Percentiles rank a stretch among this genome's conserved stretches.
These are phyloP conservation scores for Hyaloraphidium curvatum DNA, from an alignment of 192 early-diverging fungal genomes.

Conservation along the genomic window DNA sequence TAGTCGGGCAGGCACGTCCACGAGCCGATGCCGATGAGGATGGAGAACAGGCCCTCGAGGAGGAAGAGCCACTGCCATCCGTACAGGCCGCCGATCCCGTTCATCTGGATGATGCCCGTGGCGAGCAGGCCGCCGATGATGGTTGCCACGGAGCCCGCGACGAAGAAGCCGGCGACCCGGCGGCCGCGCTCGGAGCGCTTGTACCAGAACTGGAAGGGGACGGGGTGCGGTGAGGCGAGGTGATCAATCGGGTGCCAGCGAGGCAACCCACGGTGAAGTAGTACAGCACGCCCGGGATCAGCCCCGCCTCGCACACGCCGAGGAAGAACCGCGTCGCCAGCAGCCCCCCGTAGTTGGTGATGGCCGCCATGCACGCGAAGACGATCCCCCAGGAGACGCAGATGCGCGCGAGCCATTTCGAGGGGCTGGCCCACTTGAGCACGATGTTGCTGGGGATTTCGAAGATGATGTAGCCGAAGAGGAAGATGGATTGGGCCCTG, in stretches of 20 bases:
- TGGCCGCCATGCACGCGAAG: constrained; percentile 32
- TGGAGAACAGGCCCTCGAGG: neutral
- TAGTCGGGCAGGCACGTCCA: neutral
- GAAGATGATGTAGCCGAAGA: too few relatives aligned
- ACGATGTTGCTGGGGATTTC: constrained; percentile 58
- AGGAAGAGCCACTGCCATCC: constrained; percentile 22
- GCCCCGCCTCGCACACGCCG: constrained; percentile 32
- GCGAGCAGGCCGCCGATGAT: constrained; percentile 41
- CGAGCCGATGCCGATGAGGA: neutral
- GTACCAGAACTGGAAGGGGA: too few relatives aligned
- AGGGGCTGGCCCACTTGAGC: too few relatives aligned
- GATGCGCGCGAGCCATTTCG: constrained; percentile 30
- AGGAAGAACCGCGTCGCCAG: constrained; percentile 35
- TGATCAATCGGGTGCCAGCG: too few relatives aligned
- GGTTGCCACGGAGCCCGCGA: constrained; percentile 26
- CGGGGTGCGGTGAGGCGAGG: too few relatives aligned
- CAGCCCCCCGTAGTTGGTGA: constrained; percentile 16
- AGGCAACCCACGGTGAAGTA: constrained; percentile 30
- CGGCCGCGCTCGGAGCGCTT: constrained; percentile 28
- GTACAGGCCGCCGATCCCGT: constrained; percentile 22
- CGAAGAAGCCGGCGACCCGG: constrained; percentile 30
- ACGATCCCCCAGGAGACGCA: constrained; percentile 33
- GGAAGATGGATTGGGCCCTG: too few relatives aligned
- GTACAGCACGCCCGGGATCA: constrained; percentile 36
- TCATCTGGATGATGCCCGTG: constrained; percentile 35